phyloP scores from a whole-genome alignment of 768 basidiomycete genomes.

The Tulasnella sp. region DNA sequence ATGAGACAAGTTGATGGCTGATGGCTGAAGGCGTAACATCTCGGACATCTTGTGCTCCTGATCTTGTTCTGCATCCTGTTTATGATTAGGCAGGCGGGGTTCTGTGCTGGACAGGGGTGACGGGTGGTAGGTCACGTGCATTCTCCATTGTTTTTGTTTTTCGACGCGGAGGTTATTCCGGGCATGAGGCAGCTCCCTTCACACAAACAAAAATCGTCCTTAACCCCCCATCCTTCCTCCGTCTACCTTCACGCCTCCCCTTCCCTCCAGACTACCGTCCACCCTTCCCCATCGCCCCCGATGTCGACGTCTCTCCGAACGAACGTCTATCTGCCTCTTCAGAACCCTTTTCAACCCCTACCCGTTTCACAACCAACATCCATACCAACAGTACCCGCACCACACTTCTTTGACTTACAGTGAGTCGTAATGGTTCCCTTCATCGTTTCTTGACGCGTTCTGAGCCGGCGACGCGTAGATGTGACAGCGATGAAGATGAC shows the following conservation, averaged over 20 bases:
- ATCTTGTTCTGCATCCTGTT: neutral
- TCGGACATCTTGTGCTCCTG: neutral
- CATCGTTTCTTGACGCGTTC: neutral
- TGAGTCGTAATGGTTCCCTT: too few relatives aligned
- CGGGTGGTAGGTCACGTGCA: conserved; percentile 4
- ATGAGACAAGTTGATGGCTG: neutral
- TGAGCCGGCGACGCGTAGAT: neutral
- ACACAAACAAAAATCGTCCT: neutral
- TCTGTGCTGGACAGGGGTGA: neutral
- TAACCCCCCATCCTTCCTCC: conserved; percentile 3
- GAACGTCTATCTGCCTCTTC: neutral
- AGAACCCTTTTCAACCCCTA: neutral
- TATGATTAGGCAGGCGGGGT: neutral
- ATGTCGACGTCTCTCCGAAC: neutral
- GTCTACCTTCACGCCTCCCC: neutral
- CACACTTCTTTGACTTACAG: too few relatives aligned
- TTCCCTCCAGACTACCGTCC: neutral
- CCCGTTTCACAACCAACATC: too few relatives aligned
- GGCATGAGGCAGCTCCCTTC: too few relatives aligned
- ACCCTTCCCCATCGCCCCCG: neutral
- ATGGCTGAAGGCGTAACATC: neutral
- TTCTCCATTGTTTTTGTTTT: conserved; percentile 1
- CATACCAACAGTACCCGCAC: too few relatives aligned
- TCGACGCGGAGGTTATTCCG: too few relatives aligned
- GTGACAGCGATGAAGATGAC: conserved; percentile 9